phyloP scores from a whole-genome alignment of 805 yeast genomes.

The Metschnikowia hibisci region DNA sequence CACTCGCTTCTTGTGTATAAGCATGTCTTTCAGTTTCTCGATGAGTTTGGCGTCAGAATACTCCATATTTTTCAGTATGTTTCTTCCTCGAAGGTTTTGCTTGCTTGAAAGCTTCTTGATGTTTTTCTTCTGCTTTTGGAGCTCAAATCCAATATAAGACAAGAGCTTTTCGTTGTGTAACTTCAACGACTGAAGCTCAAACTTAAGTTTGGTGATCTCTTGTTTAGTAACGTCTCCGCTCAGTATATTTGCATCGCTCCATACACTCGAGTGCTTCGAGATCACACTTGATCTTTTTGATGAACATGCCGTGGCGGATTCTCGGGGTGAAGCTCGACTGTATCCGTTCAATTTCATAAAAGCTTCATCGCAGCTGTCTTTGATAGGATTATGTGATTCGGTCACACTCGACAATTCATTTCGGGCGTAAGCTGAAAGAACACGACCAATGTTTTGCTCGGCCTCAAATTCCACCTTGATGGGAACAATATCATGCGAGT shows the following conservation, averaged over 20 bases:
- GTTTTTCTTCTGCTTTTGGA: slow-evolving; percentile 46
- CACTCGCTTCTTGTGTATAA: slow-evolving; percentile 42
- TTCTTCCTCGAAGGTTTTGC: slow-evolving; percentile 27
- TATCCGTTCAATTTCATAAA: slow-evolving; percentile 31
- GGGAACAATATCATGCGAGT: slow-evolving; percentile 41
- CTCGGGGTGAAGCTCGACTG: slow-evolving; percentile 11
- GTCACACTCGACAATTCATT: slow-evolving; percentile 15
- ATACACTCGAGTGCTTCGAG: slow-evolving; percentile 31
- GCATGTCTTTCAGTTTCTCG: slow-evolving; percentile 42
- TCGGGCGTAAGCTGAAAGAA: slow-evolving; percentile 28
- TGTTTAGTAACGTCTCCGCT: slow-evolving; percentile 34
- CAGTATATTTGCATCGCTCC: slow-evolving; percentile 21
- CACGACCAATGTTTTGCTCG: slow-evolving; percentile 16
- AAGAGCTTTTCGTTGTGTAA: slow-evolving; percentile 54
- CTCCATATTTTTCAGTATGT: slow-evolving; percentile 25
- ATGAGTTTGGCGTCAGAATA: slow-evolving; percentile 54
- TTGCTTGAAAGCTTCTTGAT: slow-evolving; percentile 38
- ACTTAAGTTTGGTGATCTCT: slow-evolving; percentile 48
- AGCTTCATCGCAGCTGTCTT: slow-evolving; percentile 22
- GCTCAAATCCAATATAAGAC: slow-evolving; percentile 54
- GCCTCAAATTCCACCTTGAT: slow-evolving; percentile 42
- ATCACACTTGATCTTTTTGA: slow-evolving; percentile 2
- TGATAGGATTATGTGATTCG: slow-evolving; percentile 14
- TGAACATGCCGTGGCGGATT: slow-evolving; percentile 22
- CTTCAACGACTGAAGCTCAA: slow-evolving; percentile 50